A percentile compares a stretch with the other conserved stretches of the same genome.
Conservation (phyloP, 2,329 filamentous ascomycete species). For the Botrytis elliptica region DNA sequence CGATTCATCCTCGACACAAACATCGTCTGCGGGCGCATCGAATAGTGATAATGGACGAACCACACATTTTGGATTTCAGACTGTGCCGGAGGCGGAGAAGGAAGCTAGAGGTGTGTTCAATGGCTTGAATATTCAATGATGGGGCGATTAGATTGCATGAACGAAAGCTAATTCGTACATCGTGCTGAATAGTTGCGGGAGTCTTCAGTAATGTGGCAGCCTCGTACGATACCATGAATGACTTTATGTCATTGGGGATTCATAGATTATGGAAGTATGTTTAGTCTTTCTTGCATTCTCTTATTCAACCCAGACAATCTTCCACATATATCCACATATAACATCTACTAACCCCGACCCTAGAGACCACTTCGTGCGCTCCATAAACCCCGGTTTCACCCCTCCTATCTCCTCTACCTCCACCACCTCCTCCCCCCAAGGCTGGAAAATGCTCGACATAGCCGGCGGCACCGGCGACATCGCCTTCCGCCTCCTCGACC, state of each 20-base stretch:
- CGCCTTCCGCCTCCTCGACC: slow-evolving; percentile 91
- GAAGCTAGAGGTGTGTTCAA: slow-evolving; percentile 37
- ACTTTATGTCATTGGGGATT: slow-evolving; percentile 96
- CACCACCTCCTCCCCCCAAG: slow-evolving; percentile 44
- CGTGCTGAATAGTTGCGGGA: slow-evolving; percentile 47
- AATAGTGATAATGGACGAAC: slow-evolving; percentile 34
- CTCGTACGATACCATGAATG: slow-evolving; percentile 96
- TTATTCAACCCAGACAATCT: background rate
- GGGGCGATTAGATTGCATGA: background rate
- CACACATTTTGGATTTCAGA: slow-evolving; percentile 41
- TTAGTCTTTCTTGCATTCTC: slow-evolving; percentile 18
- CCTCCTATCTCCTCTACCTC: slow-evolving; percentile 43
- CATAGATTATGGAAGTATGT: slow-evolving; percentile 87
- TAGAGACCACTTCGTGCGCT: slow-evolving; percentile 87
- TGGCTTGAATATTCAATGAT: background rate
- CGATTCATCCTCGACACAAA: slow-evolving; percentile 21
- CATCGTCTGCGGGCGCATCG: slow-evolving; percentile 24
- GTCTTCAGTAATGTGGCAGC: slow-evolving; percentile 93
- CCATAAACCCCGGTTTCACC: slow-evolving; percentile 65
- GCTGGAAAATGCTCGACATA: slow-evolving; percentile 84
- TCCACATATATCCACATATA: background rate
- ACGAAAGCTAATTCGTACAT: slow-evolving; percentile 19
- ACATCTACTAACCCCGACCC: background rate
- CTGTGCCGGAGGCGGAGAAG: slow-evolving; percentile 40
- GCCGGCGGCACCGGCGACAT: slow-evolving; percentile 97